phyloP scores from a whole-genome alignment of 805 yeast genomes.

The Pichia manshurica region DNA sequence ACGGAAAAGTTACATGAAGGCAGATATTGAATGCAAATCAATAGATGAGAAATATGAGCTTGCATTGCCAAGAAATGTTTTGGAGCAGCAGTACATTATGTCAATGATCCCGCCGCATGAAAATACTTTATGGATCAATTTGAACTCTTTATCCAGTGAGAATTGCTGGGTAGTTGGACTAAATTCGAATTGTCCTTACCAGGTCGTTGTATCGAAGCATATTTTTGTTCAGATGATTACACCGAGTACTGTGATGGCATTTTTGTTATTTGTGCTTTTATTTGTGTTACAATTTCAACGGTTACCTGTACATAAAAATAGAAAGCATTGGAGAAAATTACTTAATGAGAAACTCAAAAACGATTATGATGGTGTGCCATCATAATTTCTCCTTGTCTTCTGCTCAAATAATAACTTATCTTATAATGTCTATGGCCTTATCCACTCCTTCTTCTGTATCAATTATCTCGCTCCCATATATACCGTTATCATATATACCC shows the following conservation, averaged over 20 bases:
- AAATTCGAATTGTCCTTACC: constrained; percentile 73
- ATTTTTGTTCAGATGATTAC: constrained; percentile 59
- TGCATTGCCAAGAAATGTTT: constrained; percentile 45
- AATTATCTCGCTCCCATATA: constrained; percentile 51
- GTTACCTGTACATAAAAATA: constrained; percentile 66
- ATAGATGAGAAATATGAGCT: constrained; percentile 30
- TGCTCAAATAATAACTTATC: constrained; percentile 15
- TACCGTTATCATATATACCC: constrained; percentile 32
- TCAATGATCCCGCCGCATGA: constrained; percentile 19
- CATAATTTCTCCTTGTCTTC: constrained; percentile 30
- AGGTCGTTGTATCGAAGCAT: constrained; percentile 44
- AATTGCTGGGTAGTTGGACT: constrained; percentile 92
- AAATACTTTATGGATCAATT: constrained; percentile 65
- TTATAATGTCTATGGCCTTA: constrained; percentile 22
- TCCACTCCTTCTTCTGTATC: constrained; percentile 54
- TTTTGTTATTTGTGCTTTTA: constrained; percentile 46
- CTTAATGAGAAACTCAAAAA: constrained; percentile 50
- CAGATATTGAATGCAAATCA: constrained; percentile 27
- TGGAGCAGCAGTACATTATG: constrained; percentile 35
- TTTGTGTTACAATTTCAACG: constrained; percentile 49
- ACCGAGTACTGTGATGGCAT: constrained; percentile 59
- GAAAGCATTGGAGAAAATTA: constrained; percentile 58
- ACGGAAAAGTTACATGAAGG: constrained; percentile 40
- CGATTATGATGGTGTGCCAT: constrained; percentile 85
- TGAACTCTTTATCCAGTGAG: constrained; percentile 67